Base-by-base conservation (phyloP, 768 basidiomycete genomes). In the Trametopsis cervina region DNA sequence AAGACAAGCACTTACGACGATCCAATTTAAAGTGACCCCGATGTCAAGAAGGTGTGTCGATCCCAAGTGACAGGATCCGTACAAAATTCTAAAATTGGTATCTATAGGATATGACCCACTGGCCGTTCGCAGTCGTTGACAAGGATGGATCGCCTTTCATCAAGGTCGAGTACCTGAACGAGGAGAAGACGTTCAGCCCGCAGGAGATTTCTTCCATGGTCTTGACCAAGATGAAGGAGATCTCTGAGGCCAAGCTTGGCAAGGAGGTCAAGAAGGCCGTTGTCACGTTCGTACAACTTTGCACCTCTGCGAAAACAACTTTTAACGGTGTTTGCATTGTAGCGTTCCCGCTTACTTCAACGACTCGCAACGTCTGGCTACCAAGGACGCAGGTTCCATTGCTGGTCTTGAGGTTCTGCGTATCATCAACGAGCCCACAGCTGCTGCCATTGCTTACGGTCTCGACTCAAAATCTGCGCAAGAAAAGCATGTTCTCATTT, bases 141-240 rank as follows among this genome's bases (percentile, higher is more conserved):
- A 92, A 89, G 70, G 93, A 96, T 57, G 95, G 95, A 52, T 95
- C 96, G 47, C 96, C 96, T 44, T 72, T 92, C 72, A 93, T 98
- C 76, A 85, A 89, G 74, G 93, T 98, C 56, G 78, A 91, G 63
- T 98, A 99, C 73, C 84, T 96, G 54, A 78, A 78, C 54, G 94
- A 98, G 68, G 87, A 86, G 56, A 97, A 97, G 74, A 87, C 85
- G 50, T 98, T 97, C 77, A 91, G 85, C 60, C 96, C 91, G 47
- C 94, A 94, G 73, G 96, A 99, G 71, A 93, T 99, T 65, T 99
- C 96, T n/a, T 89, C 96, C 55, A 99, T 98, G 96, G 96, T 99
- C 60, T 84, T 99, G 61, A 79, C 77, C 55, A 99, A 99, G 77
- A 98, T 99, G 94, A 98, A 96, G 81, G 96, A 98, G 70, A 96